Evolutionary conservation across 352 stramenopile genomes (phyloP).

Genomic region (Phytopythium cucurbitacearum): DNA sequence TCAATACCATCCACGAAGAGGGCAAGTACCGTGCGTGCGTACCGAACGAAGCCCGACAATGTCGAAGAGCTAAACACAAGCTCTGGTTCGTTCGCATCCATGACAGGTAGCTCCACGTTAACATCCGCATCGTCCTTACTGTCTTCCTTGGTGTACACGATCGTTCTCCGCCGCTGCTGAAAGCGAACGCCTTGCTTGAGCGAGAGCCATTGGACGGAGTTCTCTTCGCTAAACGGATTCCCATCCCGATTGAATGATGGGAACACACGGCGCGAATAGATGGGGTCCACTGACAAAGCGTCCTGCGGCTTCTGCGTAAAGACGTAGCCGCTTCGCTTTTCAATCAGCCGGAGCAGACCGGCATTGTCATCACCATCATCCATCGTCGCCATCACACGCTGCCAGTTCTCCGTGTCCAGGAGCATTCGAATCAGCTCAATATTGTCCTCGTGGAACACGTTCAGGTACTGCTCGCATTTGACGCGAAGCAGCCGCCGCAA

Average conservation of each 20-base stretch:
- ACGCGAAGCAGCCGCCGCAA: slow-evolving; percentile 59
- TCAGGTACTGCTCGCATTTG: slow-evolving; percentile 82
- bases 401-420: slow-evolving; percentile 82
- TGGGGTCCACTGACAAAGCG: slow-evolving; percentile 41
- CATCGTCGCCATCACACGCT: slow-evolving; percentile 52
- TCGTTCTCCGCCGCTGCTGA: slow-evolving; percentile 13
- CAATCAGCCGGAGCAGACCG: slow-evolving; percentile 57
- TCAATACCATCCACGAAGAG: slow-evolving; percentile 1
- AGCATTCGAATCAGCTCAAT: slow-evolving; percentile 81
- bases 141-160: not conserved
- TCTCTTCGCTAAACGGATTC: slow-evolving; percentile 58
- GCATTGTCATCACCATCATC: slow-evolving; percentile 39
- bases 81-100: slow-evolving; percentile 41
- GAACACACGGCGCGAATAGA: slow-evolving; percentile 68
- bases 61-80: slow-evolving; percentile 73
- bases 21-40: slow-evolving; percentile 2
- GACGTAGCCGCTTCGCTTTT: slow-evolving; percentile 72
- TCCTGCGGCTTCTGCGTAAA: slow-evolving; percentile 47
- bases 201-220: slow-evolving; percentile 50
- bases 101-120: slow-evolving; percentile 10
- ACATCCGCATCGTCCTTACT: slow-evolving; percentile 2
- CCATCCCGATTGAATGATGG: slow-evolving; percentile 50
- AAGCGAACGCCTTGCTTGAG: slow-evolving; percentile 57
- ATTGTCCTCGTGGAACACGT: slow-evolving; percentile 79
- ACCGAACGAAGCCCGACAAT: slow-evolving; percentile 69